Conservation (phyloP, 495 filamentous ascomycete genomes). For the Hypomontagnella submonticulosa region DNA sequence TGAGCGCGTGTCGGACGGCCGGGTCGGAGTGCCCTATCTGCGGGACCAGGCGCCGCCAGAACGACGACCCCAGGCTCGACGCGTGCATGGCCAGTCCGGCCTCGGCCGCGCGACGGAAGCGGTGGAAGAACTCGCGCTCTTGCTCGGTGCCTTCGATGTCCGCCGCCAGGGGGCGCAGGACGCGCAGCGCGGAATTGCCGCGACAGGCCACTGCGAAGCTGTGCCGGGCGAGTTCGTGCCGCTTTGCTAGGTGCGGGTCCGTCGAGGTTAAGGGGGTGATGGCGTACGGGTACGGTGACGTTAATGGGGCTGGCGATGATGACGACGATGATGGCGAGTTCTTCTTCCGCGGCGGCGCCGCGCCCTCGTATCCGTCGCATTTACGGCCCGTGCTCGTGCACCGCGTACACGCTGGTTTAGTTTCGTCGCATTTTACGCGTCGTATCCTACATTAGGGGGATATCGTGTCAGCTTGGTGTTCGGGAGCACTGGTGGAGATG, state of each 20-base stretch:
- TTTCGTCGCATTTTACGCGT: conserved; percentile 57
- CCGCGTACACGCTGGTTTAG: conserved; percentile 53
- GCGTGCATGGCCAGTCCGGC: conserved; percentile 37
- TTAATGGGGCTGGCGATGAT: neutral
- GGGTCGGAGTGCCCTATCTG: conserved; percentile 49
- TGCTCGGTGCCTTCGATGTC: conserved; percentile 51
- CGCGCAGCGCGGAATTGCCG: conserved; percentile 47
- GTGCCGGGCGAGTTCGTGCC: conserved; percentile 44
- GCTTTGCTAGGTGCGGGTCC: conserved; percentile 17
- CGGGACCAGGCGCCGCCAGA: conserved; percentile 52
- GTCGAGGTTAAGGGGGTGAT: neutral
- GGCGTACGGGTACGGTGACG: neutral
- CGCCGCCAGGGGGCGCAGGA: conserved; percentile 51
- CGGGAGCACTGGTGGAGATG: neutral
- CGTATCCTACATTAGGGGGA: conserved; percentile 24
- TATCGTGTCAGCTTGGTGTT: neutral
- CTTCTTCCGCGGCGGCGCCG: conserved; percentile 43
- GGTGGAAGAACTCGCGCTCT: conserved; percentile 51
- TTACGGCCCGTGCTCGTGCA: conserved; percentile 57
- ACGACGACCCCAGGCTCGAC: conserved; percentile 37
- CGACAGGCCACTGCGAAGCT: conserved; percentile 49
- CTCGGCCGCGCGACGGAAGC: conserved; percentile 42
- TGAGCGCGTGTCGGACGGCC: conserved; percentile 54
- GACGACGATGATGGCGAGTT: conserved; percentile 21
- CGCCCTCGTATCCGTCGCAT: conserved; percentile 56